Evolutionary conservation across 2,329 filamentous ascomycete genomes (phyloP).

Genomic region (Shiraia sp.): DNA sequence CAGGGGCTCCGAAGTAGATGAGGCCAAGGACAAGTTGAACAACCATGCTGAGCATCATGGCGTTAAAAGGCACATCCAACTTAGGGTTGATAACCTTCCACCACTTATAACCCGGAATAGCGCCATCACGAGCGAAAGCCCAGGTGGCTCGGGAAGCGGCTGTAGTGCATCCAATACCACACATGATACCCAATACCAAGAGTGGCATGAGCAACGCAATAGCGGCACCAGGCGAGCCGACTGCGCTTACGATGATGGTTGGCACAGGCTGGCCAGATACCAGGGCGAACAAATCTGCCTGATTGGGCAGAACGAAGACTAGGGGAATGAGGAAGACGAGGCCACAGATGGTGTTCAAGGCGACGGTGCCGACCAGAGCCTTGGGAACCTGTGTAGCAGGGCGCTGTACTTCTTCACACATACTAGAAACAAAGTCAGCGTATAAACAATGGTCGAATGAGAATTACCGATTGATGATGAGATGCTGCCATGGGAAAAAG

Average conservation of each 20-base stretch:
- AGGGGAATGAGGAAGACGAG: conserved; percentile 71
- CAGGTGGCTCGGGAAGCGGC: conserved; percentile 69
- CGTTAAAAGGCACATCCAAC: conserved; percentile 69
- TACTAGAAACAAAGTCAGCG: conserved; percentile 52
- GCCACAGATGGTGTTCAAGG: conserved; percentile 68
- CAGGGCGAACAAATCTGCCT: conserved; percentile 58
- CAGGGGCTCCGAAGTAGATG: conserved; percentile 70
- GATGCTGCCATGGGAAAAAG: conserved; percentile 18
- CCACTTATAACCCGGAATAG: conserved; percentile 63
- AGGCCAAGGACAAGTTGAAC: conserved; percentile 66
- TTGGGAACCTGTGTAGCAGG: conserved; percentile 71
- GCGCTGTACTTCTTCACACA: conserved; percentile 73
- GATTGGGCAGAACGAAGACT: conserved; percentile 69
- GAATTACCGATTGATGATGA: background rate
- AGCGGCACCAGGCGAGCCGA: conserved; percentile 64
- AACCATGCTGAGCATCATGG: conserved; percentile 72
- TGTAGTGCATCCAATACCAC: conserved; percentile 71
- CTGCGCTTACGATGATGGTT: conserved; percentile 64
- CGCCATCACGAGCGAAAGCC: conserved; percentile 72
- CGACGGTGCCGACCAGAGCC: conserved; percentile 69
- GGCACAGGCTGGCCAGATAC: conserved; percentile 66
- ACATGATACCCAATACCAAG: conserved; percentile 67
- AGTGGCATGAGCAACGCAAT: conserved; percentile 67
- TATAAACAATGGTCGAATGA: conserved; percentile 19
- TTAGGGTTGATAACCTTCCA: conserved; percentile 66